These are phyloP conservation scores for Pterocarpus santalinus DNA, from an alignment of 306 rosid species.

Conservation along the genomic window DNA sequence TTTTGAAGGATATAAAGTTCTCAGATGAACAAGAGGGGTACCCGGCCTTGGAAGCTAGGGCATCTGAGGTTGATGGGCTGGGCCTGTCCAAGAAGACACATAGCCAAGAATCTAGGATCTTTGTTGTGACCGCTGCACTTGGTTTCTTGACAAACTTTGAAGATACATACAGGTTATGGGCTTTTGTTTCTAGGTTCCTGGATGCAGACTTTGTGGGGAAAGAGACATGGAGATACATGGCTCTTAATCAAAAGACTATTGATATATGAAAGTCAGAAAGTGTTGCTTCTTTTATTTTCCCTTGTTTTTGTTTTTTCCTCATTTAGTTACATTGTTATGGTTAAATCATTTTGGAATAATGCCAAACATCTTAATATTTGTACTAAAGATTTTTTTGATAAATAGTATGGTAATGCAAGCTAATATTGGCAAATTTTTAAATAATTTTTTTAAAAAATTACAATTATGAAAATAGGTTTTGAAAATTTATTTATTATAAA, in stretches of 20 bases:
- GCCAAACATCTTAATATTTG: background rate
- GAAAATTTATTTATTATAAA: too few species aligned
- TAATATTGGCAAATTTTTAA: too few species aligned
- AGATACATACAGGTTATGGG: conserved; percentile 79
- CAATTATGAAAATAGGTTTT: too few species aligned
- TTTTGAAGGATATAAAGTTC: conserved; percentile 58
- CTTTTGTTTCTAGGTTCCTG: conserved; percentile 74
- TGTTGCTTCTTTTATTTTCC: background rate
- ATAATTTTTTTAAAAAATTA: too few species aligned
- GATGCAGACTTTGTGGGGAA: conserved; percentile 95
- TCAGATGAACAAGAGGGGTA: conserved; percentile 58
- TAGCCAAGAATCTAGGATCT: conserved; percentile 42
- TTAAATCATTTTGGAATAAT: conserved; percentile 12
- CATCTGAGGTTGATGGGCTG: conserved; percentile 38
- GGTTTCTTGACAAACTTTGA: conserved; percentile 82
- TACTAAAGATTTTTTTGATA: background rate
- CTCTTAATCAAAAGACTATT: conserved; percentile 76
- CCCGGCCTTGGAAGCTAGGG: conserved; percentile 52
- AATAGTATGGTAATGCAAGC: too few species aligned
- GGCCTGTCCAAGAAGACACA: conserved; percentile 31
- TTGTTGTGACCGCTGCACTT: conserved; percentile 60
- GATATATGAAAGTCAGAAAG: conserved; percentile 55
- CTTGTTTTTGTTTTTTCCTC: background rate
- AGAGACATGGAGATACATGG: conserved; percentile 91
- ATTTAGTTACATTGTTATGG: conserved; percentile 3